A percentile compares a stretch with the other conserved stretches of the same genome.
Evolutionary conservation across 768 basidiomycete species (phyloP).

Genomic region (Ramaria rubella): DNA sequence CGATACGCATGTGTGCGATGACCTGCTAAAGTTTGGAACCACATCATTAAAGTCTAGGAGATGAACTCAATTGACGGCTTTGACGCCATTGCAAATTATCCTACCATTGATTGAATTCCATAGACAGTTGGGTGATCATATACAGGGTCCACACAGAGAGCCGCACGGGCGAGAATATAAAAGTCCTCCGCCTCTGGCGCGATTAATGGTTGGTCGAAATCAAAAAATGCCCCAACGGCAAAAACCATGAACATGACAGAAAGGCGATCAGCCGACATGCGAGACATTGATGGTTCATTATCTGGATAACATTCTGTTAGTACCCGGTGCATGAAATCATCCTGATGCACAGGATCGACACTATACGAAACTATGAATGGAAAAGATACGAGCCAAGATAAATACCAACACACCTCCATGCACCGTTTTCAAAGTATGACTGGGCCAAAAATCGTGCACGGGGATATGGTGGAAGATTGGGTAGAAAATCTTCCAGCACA

Average conservation of each 20-base stretch:
- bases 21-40: slow-evolving; percentile 11
- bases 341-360: slow-evolving; percentile 9
- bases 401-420: slow-evolving; percentile 4
- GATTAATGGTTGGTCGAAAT: slow-evolving; percentile 6
- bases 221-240: slow-evolving; percentile 9
- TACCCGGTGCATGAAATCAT: slow-evolving; percentile 3
- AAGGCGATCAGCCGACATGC: slow-evolving; percentile 2
- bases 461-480: slow-evolving; percentile 2
- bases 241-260: slow-evolving; percentile 9
- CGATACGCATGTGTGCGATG: slow-evolving; percentile 10
- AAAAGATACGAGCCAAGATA: background rate
- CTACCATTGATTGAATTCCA: slow-evolving; percentile 10
- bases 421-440: slow-evolving; percentile 10
- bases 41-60: slow-evolving; percentile 10
- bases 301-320: slow-evolving; percentile 5
- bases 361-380: background rate
- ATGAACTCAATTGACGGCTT: too few species aligned
- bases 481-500: slow-evolving; percentile 7
- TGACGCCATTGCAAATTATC: too few species aligned
- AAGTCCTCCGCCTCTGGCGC: slow-evolving; percentile 7
- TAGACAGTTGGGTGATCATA: slow-evolving; percentile 11
- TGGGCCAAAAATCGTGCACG: slow-evolving; percentile 3
- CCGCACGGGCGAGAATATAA: slow-evolving; percentile 6
- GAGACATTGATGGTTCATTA: background rate
- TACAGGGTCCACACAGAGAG: slow-evolving; percentile 5